Conservation (phyloP, 441 rosid genomes). For the Gossypium schwendimanii region DNA sequence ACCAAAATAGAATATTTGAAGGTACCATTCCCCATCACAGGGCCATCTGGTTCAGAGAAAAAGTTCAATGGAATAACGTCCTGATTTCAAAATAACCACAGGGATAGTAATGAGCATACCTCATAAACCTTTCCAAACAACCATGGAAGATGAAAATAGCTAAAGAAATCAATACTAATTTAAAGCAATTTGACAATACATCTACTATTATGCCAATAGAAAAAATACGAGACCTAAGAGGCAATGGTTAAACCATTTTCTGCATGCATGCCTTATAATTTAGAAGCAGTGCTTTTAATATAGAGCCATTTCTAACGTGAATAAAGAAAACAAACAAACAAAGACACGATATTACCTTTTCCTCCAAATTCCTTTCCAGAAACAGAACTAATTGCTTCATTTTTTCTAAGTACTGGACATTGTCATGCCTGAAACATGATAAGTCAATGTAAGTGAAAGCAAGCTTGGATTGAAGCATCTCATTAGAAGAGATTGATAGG, state of each 20-base stretch:
- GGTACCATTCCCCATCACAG: constrained; percentile 81
- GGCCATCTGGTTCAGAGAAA: constrained; percentile 93
- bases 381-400: constrained; percentile 85
- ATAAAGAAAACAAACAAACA: background rate
- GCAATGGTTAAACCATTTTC: background rate
- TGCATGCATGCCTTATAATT: background rate
- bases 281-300: background rate
- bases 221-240: background rate
- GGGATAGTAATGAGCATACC: background rate
- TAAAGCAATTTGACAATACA: background rate
- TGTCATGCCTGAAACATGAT: constrained; percentile 77
- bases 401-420: constrained; percentile 76
- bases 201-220: background rate
- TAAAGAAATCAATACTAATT: background rate
- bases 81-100: constrained; percentile 33
- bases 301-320: constrained; percentile 11
- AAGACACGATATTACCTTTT: constrained; percentile 49
- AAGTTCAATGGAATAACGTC: constrained; percentile 62
- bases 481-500: constrained; percentile 2
- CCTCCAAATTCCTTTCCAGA: constrained; percentile 70
- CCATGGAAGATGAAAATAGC: background rate
- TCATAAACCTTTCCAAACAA: background rate
- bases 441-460: constrained; percentile 21
- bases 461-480: constrained; percentile 12
- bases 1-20: constrained; percentile 66